A percentile compares a stretch with the other conserved stretches of the same genome.
These are phyloP conservation scores for Sporobolomyces phaffii DNA, from an alignment of 768 basidiomycete species.

Conservation along the genomic window DNA sequence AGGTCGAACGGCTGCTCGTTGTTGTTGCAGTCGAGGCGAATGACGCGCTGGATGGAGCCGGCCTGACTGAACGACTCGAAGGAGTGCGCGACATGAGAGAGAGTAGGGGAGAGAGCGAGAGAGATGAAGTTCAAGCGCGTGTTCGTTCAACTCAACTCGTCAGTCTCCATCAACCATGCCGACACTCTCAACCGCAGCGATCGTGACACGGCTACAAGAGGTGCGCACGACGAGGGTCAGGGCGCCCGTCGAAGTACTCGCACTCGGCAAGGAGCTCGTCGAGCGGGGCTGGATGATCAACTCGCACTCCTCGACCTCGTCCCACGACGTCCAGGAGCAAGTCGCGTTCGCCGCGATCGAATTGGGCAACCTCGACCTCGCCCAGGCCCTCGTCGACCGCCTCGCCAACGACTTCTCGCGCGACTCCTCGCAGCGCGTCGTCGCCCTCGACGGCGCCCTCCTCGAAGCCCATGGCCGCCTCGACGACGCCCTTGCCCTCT, in stretches of 20 bases:
- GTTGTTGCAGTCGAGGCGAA: neutral
- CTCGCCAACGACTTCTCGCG: constrained; percentile 62
- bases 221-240: no score
- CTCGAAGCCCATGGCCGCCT: constrained; percentile 64
- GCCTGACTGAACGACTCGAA: constrained; percentile 1
- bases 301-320: no score
- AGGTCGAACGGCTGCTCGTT: no score
- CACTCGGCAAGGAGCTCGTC: neutral
- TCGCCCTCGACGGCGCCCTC: constrained; percentile 68
- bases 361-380: constrained; percentile 56
- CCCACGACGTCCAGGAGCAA: no score
- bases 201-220: no score
- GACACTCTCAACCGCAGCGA: no score
- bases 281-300: neutral
- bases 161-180: no score
- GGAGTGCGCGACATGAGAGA: constrained; percentile 54
- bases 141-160: no score
- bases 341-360: no score
- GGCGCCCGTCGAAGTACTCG: neutral
- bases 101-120: no score
- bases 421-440: constrained; percentile 64
- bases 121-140: no score
- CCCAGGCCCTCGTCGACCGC: constrained; percentile 53
- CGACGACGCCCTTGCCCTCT: constrained; percentile 59
- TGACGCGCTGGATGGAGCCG: neutral